Evolutionary conservation across 1,284 basidiomycete species (phyloP), one percentile per base, ranked within the genome.

Genomic region (Pseudozyma sp.): DNA sequence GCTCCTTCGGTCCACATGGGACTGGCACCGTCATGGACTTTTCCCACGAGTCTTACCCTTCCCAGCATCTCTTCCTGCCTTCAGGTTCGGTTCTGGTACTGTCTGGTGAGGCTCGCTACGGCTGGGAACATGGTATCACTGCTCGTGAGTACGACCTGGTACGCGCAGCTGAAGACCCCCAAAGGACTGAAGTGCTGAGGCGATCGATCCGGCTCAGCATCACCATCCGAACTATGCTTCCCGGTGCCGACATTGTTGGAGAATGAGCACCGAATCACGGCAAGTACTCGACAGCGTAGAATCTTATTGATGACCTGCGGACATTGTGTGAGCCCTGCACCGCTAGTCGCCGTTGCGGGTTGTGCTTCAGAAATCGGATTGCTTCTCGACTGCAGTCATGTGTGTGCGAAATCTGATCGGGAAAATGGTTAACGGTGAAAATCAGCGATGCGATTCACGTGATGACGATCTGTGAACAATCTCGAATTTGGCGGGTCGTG

Each of bases 101-200:
- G 45, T 80, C 76, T 0, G 84, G 84, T 0, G 79, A 84, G 48
- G 84, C 86, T 19, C 63, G 87, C 30, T 87, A 86, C 85, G 76
- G 81, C 0, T 87, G 86, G 86, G 70, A 67, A 19, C 87, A 87
- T 65, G 86, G 86, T 7, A 87, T 87, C 40, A 44, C 62, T 13
- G 68, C 72, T 7, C 46, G 71, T 2, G 14, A 19, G 7, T 33
- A 40, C 4, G 80, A 81, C 31, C 49, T 66, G 5, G 61, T 74
- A 13, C 40, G 42, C 6, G 37, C 45, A 8, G 33, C 5, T 6
- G 37, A 52, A 17, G 34, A 24, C 14, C 33, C 35, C 30, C 34
- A 33, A 7, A 8, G 43, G 5, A 37, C 61, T 4, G 60, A 69
- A 1, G 16, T 7, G 14, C 3, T 77, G 5, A 50, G 35, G 9